Evolutionary conservation across 768 basidiomycete species (phyloP).

Genomic region (Phanerochaete sordida): DNA sequence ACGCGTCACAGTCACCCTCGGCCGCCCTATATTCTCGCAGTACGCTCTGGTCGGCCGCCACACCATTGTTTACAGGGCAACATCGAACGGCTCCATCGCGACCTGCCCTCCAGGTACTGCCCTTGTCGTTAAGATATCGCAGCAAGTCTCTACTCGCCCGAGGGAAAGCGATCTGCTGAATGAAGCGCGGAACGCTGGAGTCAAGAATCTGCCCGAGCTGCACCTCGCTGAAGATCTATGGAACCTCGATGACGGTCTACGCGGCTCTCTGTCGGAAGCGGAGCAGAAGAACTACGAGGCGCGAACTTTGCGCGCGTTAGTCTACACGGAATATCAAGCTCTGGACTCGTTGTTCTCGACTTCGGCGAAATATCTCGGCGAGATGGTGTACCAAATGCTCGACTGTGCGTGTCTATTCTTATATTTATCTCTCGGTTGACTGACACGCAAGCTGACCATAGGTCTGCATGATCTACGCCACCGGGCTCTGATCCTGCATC

Average conservation of each 20-base stretch:
- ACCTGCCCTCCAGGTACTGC: not conserved
- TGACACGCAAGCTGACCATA: not conserved
- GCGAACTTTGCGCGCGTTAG: not conserved
- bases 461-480: constrained; percentile 6
- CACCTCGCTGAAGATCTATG: not conserved
- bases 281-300: not conserved
- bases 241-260: not conserved
- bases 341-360: not conserved
- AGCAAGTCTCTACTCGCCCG: not conserved
- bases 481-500: constrained; percentile 3
- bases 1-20: not conserved
- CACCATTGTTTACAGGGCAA: not conserved
- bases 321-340: not conserved
- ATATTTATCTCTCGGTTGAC: not conserved
- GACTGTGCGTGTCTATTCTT: not conserved
- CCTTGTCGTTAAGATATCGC: not conserved
- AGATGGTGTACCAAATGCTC: constrained; percentile 4
- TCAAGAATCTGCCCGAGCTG: not conserved
- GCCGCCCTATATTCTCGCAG: not conserved
- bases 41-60: not conserved
- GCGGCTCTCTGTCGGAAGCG: not conserved
- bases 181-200: not conserved
- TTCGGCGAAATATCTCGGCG: not conserved
- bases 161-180: not conserved
- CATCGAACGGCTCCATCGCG: not conserved